phyloP scores from a whole-genome alignment of 169 alveolate species.

The Babesia ovis region DNA sequence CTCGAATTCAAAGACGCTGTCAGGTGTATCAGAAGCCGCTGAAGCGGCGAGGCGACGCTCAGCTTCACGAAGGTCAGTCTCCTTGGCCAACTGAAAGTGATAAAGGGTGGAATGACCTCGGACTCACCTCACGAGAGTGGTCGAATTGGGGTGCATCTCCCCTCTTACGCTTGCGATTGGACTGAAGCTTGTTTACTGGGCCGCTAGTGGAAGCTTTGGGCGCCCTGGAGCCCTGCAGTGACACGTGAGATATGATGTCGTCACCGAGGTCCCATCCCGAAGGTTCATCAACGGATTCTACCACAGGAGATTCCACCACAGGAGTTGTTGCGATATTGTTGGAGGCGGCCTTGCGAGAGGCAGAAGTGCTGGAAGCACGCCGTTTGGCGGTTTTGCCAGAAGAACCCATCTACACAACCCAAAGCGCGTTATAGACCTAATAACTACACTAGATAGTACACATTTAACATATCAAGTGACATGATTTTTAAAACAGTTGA shows the following conservation, averaged over 20 bases:
- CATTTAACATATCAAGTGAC: too few relatives aligned
- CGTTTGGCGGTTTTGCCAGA: conserved; percentile 3
- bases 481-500: too few relatives aligned
- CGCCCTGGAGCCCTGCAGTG: not conserved
- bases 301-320: too few relatives aligned
- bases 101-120: not conserved
- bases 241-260: conserved; percentile 26
- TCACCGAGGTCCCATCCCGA: conserved; percentile 35
- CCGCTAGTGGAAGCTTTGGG: not conserved
- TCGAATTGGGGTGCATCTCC: conserved; percentile 7
- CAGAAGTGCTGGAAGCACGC: not conserved
- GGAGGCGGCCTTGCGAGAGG: not conserved
- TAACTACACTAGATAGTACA: not conserved
- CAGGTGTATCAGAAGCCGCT: conserved; percentile 40
- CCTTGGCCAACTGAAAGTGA: conserved; percentile 47
- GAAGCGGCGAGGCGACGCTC: conserved; percentile 46
- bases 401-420: not conserved
- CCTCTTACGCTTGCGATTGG: conserved; percentile 1
- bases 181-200: not conserved
- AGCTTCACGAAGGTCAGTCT: conserved; percentile 45
- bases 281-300: conserved; percentile 10
- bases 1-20: conserved; percentile 48
- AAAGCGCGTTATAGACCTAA: not conserved
- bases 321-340: not conserved
- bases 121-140: conserved; percentile 18